Percentiles rank a stretch among this genome's conserved stretches.
phyloP scores from a whole-genome alignment of 2,329 filamentous ascomycete species.

The Coniella vitis region DNA sequence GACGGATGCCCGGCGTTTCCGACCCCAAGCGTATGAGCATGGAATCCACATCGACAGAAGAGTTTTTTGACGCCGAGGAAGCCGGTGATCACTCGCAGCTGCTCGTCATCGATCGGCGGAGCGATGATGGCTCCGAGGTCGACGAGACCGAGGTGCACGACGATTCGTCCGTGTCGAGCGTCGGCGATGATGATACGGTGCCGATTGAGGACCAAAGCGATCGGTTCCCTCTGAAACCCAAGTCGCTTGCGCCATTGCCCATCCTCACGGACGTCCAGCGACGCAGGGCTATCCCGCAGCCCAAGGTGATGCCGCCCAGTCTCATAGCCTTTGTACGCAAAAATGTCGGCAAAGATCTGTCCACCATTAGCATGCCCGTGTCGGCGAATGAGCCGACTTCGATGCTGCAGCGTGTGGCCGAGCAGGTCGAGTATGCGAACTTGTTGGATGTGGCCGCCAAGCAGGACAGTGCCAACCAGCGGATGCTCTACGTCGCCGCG shows the following conservation, averaged over 20 bases:
- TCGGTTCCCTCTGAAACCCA: constrained; percentile 70
- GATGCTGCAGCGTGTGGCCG: constrained; percentile 78
- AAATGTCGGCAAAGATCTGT: constrained; percentile 96
- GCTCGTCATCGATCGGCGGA: constrained; percentile 64
- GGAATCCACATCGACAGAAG: constrained; percentile 73
- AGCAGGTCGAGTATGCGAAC: constrained; percentile 84
- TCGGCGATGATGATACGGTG: constrained; percentile 47
- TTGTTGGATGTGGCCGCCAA: constrained; percentile 71
- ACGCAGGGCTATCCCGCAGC: constrained; percentile 62
- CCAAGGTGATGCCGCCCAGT: constrained; percentile 77
- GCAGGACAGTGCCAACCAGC: constrained; percentile 54
- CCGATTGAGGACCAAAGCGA: constrained; percentile 50
- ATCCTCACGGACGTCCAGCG: constrained; percentile 58
- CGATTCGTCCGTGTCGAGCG: constrained; percentile 52
- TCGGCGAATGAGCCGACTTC: constrained; percentile 92
- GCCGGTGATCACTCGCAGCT: constrained; percentile 56
- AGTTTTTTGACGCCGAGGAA: constrained; percentile 90
- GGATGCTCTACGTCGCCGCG: constrained; percentile 77
- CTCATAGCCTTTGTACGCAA: constrained; percentile 92
- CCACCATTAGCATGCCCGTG: constrained; percentile 94
- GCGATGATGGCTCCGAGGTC: constrained; percentile 60
- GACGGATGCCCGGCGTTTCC: constrained; percentile 52
- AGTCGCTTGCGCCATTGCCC: constrained; percentile 70
- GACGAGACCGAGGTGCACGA: constrained; percentile 54
- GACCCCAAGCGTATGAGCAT: constrained; percentile 56